phyloP scores from a whole-genome alignment of 768 basidiomycete species.

The Amylocystis lapponica region DNA sequence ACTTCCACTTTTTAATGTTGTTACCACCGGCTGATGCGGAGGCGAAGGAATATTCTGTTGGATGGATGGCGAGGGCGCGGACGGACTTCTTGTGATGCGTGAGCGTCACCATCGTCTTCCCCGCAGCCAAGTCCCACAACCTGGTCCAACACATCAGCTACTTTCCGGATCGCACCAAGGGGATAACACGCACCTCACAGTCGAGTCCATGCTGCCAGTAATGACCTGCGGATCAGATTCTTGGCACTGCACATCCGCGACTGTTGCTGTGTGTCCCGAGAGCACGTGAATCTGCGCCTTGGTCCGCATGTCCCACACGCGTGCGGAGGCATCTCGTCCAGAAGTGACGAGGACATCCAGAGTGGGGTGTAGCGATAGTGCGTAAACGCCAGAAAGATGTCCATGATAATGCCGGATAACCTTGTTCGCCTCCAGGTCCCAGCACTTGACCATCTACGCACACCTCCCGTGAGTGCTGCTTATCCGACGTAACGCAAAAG shows the following conservation, averaged over 20 bases:
- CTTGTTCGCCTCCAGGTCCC: slow-evolving; percentile 98
- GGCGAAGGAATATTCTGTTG: slow-evolving; percentile 95
- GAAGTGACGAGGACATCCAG: slow-evolving; percentile 93
- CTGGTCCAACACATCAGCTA: slow-evolving; percentile 30
- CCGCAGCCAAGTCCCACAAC: slow-evolving; percentile 96
- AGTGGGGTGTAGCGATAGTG: slow-evolving; percentile 89
- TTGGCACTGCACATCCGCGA: slow-evolving; percentile 94
- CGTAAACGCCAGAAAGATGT: slow-evolving; percentile 96
- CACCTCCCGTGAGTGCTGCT: background rate
- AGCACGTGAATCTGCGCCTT: slow-evolving; percentile 94
- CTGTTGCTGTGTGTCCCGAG: slow-evolving; percentile 89
- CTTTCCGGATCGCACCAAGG: background rate
- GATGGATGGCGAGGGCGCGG: slow-evolving; percentile 89
- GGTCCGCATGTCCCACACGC: slow-evolving; percentile 99
- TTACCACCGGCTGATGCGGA: slow-evolving; percentile 96
- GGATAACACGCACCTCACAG: slow-evolving; percentile 60
- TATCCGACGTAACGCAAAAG: background rate
- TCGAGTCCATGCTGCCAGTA: slow-evolving; percentile 97
- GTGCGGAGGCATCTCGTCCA: slow-evolving; percentile 93
- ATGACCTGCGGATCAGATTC: slow-evolving; percentile 98
- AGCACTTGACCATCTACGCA: slow-evolving; percentile 95
- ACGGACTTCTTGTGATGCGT: slow-evolving; percentile 99
- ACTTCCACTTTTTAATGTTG: slow-evolving; percentile 99
- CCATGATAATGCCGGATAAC: slow-evolving; percentile 99
- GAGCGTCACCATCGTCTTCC: slow-evolving; percentile 91